These are phyloP conservation scores for Xylariomycetidae sp. DNA, from an alignment of 2,329 filamentous ascomycete genomes.

Conservation along the genomic window DNA sequence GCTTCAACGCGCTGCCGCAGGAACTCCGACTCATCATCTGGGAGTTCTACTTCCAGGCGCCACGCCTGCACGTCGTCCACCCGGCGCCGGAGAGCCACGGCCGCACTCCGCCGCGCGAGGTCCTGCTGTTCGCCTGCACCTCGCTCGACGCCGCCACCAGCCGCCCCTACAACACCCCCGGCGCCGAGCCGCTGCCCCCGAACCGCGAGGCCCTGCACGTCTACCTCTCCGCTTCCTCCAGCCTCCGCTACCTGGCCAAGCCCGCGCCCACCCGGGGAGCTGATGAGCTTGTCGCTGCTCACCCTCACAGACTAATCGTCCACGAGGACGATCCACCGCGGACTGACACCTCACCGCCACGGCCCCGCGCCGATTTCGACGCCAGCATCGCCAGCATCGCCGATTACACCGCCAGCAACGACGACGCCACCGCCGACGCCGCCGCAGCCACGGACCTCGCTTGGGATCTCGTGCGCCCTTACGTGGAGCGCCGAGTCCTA, in stretches of 20 bases:
- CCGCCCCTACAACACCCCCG: slow-evolving; percentile 6
- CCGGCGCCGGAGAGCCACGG: slow-evolving; percentile 10
- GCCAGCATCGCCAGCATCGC: too few species aligned
- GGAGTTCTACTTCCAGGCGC: slow-evolving; percentile 13
- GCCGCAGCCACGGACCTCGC: too few species aligned
- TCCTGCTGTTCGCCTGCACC: slow-evolving; percentile 9
- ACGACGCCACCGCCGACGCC: too few species aligned
- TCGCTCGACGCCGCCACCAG: slow-evolving; percentile 13
- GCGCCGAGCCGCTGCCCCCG: slow-evolving; percentile 7
- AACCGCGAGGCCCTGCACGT: slow-evolving; percentile 10
- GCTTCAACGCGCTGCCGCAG: slow-evolving; percentile 11
- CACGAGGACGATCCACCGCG: too few species aligned
- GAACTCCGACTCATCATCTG: slow-evolving; percentile 15
- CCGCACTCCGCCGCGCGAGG: slow-evolving; percentile 7
- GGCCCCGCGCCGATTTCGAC: too few species aligned
- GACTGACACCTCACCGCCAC: too few species aligned
- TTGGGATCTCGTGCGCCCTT: slow-evolving; percentile 1
- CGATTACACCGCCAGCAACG: too few species aligned
- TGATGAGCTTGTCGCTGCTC: too few species aligned
- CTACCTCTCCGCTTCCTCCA: slow-evolving; percentile 3
- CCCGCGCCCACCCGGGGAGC: too few species aligned
- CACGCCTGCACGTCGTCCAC: slow-evolving; percentile 13
- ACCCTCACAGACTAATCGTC: too few species aligned
- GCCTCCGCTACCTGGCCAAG: too few species aligned
- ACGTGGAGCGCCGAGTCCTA: neutral